These are phyloP conservation scores for Exophiala bonariae DNA, from an alignment of 2,329 filamentous ascomycete species.

Conservation along the genomic window DNA sequence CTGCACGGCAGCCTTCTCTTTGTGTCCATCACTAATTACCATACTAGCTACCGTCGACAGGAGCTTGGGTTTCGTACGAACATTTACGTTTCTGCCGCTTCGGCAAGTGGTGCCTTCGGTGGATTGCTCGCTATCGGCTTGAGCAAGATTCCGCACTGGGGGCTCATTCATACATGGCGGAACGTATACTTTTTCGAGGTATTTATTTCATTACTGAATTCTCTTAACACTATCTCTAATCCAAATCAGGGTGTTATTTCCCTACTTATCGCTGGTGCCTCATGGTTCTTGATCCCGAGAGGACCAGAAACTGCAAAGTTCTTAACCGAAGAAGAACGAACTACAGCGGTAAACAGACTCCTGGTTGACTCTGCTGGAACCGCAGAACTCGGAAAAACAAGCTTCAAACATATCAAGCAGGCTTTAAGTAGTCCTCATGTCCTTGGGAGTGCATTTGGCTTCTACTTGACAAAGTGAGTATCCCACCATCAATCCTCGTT, in stretches of 20 bases:
- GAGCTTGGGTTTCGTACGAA: background rate
- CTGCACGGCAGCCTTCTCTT: no score
- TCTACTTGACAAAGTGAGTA: no score
- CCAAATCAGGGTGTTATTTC: constrained; percentile 2
- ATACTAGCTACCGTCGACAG: background rate
- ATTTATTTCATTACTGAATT: background rate
- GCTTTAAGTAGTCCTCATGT: constrained; percentile 1
- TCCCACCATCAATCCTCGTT: background rate
- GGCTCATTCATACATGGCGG: constrained; percentile 4
- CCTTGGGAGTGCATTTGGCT: background rate
- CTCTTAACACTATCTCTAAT: background rate
- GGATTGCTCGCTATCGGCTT: constrained; percentile 2
- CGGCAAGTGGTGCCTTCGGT: constrained; percentile 3
- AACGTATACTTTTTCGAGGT: constrained; percentile 6
- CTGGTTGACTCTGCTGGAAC: background rate
- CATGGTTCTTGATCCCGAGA: background rate
- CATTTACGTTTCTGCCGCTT: constrained; percentile 1
- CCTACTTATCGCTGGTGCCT: background rate
- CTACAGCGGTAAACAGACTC: background rate
- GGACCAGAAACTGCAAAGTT: constrained; percentile 1
- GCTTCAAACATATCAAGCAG: background rate
- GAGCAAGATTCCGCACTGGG: constrained; percentile 2
- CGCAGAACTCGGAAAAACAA: background rate
- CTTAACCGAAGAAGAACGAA: constrained; percentile 1
- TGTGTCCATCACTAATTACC: background rate